A percentile compares a stretch with the other conserved stretches of the same genome.
phyloP scores from a whole-genome alignment of 345 rosid species.

The Lepidium africanum region DNA sequence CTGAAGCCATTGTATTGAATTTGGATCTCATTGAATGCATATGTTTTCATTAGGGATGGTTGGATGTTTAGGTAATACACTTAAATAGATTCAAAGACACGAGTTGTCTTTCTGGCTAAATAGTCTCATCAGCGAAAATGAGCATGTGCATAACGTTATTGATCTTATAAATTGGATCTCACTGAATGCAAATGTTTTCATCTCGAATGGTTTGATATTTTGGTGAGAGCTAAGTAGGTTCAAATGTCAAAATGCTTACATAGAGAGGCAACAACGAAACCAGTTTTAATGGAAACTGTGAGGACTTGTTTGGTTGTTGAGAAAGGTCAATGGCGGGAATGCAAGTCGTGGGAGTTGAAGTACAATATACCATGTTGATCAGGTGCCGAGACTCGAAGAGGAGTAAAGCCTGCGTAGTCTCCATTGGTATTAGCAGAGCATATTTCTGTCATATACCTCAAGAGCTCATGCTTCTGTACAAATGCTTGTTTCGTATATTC shows the following conservation, averaged over 20 bases:
- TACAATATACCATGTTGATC: constrained; percentile 25
- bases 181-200: no score
- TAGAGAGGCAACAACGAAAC: constrained; percentile 1
- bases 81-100: background rate
- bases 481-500: constrained; percentile 32
- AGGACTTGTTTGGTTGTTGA: background rate
- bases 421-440: constrained; percentile 31
- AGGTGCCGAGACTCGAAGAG: constrained; percentile 19
- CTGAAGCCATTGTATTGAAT: constrained; percentile 10
- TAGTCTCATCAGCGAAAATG: no score
- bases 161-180: no score
- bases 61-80: constrained; percentile 1
- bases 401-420: constrained; percentile 31
- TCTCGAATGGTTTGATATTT: background rate
- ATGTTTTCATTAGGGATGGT: background rate
- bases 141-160: no score
- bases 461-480: constrained; percentile 29
- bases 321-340: constrained; percentile 10
- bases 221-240: background rate
- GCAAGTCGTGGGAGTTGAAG: constrained; percentile 25
- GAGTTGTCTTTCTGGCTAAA: no score
- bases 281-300: background rate
- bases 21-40: constrained; percentile 5
- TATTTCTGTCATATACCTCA: constrained; percentile 25
- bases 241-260: constrained; percentile 4